A percentile compares a stretch with the other conserved stretches of the same genome.
Conservation (phyloP, 345 rosid species). For the Mercurialis annua region DNA sequence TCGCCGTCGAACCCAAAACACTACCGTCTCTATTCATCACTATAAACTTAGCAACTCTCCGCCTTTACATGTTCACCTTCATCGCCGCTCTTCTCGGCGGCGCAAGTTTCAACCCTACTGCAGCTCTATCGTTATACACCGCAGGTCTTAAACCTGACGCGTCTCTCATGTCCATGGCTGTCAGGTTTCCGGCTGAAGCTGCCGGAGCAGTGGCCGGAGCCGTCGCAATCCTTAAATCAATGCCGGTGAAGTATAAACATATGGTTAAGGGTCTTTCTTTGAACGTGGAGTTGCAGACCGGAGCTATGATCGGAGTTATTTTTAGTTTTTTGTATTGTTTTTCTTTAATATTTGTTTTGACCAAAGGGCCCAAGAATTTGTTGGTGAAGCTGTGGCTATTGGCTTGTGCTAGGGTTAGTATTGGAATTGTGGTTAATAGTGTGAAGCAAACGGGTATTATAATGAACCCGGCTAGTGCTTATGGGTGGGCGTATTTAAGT, state of each 20-base stretch:
- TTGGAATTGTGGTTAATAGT: slow-evolving; percentile 14
- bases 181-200: slow-evolving; percentile 36
- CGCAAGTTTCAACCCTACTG: slow-evolving; percentile 30
- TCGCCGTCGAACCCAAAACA: slow-evolving; percentile 18
- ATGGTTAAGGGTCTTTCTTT: slow-evolving; percentile 21
- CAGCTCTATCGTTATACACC: slow-evolving; percentile 14
- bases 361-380: slow-evolving; percentile 17
- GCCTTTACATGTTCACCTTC: slow-evolving; percentile 21
- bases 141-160: slow-evolving; percentile 29
- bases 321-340: slow-evolving; percentile 17
- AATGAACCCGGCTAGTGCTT: slow-evolving; percentile 27
- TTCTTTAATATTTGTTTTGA: slow-evolving; percentile 5
- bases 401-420: neutral
- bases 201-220: slow-evolving; percentile 20
- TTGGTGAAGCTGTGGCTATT: slow-evolving; percentile 17
- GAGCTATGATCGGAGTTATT: slow-evolving; percentile 23
- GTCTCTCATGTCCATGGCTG: slow-evolving; percentile 33
- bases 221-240: slow-evolving; percentile 10
- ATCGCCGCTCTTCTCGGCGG: slow-evolving; percentile 23
- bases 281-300: slow-evolving; percentile 25
- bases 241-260: slow-evolving; percentile 12
- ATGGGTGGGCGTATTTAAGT: slow-evolving; percentile 26
- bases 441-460: slow-evolving; percentile 17
- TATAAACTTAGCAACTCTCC: slow-evolving; percentile 16
- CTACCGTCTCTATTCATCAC: slow-evolving; percentile 17